Evolutionary conservation across 441 rosid genomes (phyloP).

Genomic region (Pelargonium citronellum): DNA sequence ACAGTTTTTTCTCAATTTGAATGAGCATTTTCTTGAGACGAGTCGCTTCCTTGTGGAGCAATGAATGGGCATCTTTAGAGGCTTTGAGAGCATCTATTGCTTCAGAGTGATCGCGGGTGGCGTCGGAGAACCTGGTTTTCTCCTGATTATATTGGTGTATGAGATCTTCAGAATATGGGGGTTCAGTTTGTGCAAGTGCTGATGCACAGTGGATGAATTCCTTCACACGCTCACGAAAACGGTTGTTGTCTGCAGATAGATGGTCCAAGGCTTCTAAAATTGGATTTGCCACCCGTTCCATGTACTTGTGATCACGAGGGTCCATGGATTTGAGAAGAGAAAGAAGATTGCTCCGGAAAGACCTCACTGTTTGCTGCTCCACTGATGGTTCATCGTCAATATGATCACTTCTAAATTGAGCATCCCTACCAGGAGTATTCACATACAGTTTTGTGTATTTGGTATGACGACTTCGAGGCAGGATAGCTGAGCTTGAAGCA

Average conservation of each 20-base stretch:
- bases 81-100: constrained; percentile 5
- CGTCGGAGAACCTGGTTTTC: neutral
- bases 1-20: constrained; percentile 4
- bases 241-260: constrained; percentile 3
- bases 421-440: neutral
- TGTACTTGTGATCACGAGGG: constrained; percentile 2
- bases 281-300: constrained; percentile 12
- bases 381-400: neutral
- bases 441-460: neutral
- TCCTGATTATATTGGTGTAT: neutral
- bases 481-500: neutral
- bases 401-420: neutral
- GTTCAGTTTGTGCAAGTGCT: neutral
- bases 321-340: constrained; percentile 9
- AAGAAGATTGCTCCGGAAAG: constrained; percentile 8
- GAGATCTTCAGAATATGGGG: constrained; percentile 7
- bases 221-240: constrained; percentile 3
- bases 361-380: constrained; percentile 3
- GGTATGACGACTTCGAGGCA: neutral
- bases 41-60: constrained; percentile 5
- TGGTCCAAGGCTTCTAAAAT: constrained; percentile 14
- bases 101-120: neutral
- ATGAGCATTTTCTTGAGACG: constrained; percentile 4
- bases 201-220: constrained; percentile 17
- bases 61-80: neutral